Evolutionary conservation across 805 yeast species (phyloP), one percentile per base, ranked within the genome.

Genomic region (Nakazawaea wyomingensis): DNA sequence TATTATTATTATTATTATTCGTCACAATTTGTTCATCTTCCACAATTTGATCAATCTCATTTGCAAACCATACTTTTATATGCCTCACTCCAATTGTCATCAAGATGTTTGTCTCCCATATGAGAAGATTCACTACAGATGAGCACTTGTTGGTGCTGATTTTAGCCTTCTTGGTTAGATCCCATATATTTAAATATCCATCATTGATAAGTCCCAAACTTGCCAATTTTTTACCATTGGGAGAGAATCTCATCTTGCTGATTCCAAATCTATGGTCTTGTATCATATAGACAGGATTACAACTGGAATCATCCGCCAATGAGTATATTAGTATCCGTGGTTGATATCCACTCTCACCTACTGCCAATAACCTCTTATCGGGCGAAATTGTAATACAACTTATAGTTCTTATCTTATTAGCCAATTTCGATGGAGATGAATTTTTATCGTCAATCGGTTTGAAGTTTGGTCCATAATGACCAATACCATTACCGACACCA

Each of bases 171-270:
- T 33, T 19, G 20, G 22, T 19, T 4, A 49, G 4, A 37, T 58
- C 66, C 90, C 91, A 84, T 7, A 85, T 59, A 50, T 77, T 74
- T 10, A 84, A 53, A 45, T 69, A 80, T 1, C 90, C 88, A 55
- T 84, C 93, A 50, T 78, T 80, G 3, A 78, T 64, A n/a, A 75
- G 62, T 0, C 91, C 91, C 37, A 82, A 58, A 8, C 87, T 78
- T 27, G 82, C 74, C 27, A 84, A 59, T 43, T 56, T 65, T 32
- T 59, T 64, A 40, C 82, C 80, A 47, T 79, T 76, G 0, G 79
- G 77, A 0, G 85, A 75, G 54, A 84, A 84, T 17, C 64, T 59
- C 14, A 84, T 51, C 6, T 66, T 62, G 29, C 72, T 65, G 14
- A 84, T 68, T 0, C 90, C 91, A 58, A 78, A 84, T 10, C 72